These are phyloP conservation scores for Arthrobotrys megalospora DNA, from an alignment of 2,329 filamentous ascomycete species.

Conservation along the genomic window DNA sequence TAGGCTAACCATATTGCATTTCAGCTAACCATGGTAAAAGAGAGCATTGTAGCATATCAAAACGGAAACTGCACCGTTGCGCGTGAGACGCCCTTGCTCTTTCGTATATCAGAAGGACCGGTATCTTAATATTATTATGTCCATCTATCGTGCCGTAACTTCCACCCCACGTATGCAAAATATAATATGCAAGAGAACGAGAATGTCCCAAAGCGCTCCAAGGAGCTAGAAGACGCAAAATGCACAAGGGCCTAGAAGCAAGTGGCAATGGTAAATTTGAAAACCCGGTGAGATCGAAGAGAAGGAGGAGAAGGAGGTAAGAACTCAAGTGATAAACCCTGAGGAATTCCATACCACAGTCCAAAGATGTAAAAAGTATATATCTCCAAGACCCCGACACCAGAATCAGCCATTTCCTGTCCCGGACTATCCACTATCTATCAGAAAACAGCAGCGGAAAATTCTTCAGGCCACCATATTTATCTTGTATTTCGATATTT, in stretches of 20 bases:
- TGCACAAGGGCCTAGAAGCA: slow-evolving; percentile 27
- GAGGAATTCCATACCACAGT: slow-evolving; percentile 43
- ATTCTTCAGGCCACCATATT: slow-evolving; percentile 27
- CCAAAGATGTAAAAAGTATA: slow-evolving; percentile 44
- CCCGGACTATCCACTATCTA: slow-evolving; percentile 43
- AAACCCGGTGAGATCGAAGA: slow-evolving; percentile 1
- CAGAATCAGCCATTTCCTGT: slow-evolving; percentile 49
- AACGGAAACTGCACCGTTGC: slow-evolving; percentile 23
- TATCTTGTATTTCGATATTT: not conserved
- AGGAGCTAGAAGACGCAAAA: slow-evolving; percentile 34
- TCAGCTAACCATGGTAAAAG: slow-evolving; percentile 25
- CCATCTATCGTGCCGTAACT: slow-evolving; percentile 19
- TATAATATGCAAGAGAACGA: slow-evolving; percentile 44
- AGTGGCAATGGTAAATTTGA: slow-evolving; percentile 37
- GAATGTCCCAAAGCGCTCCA: slow-evolving; percentile 24
- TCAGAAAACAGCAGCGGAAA: slow-evolving; percentile 24
- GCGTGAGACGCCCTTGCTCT: slow-evolving; percentile 44
- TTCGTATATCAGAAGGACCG: slow-evolving; percentile 31
- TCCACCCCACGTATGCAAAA: slow-evolving; percentile 41
- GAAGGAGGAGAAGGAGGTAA: not conserved
- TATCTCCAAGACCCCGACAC: slow-evolving; percentile 33
- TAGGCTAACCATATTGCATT: not conserved
- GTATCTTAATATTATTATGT: slow-evolving; percentile 14
- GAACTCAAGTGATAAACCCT: slow-evolving; percentile 5
- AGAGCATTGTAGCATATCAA: not conserved